Evolutionary conservation across 116 monocot species (phyloP).

Genomic region (Papilionanthe hybrid): DNA sequence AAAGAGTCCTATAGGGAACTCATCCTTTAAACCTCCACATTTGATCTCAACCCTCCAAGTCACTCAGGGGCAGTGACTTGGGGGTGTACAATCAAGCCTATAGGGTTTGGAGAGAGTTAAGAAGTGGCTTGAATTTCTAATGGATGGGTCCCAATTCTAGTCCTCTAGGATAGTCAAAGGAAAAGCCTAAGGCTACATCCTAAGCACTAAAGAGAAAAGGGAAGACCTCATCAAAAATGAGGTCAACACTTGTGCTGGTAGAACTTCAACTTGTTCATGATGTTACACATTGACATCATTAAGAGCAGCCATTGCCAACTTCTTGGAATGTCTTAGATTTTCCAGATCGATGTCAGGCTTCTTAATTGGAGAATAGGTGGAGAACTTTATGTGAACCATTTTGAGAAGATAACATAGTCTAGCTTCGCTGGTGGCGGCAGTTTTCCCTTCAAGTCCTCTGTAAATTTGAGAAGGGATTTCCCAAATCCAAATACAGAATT

Average conservation of each 20-base stretch:
- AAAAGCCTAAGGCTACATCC: too few relatives aligned
- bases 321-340: conserved; percentile 31
- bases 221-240: too few relatives aligned
- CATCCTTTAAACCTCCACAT: too few relatives aligned
- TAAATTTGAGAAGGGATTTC: conserved; percentile 84
- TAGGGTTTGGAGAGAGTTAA: too few relatives aligned
- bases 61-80: too few relatives aligned
- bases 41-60: too few relatives aligned
- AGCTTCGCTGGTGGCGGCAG: conserved; percentile 16
- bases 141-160: too few relatives aligned
- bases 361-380: conserved; percentile 6
- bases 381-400: conserved; percentile 17
- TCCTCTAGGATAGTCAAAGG: too few relatives aligned
- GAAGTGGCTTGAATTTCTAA: too few relatives aligned
- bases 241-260: conserved; percentile 8
- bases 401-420: conserved; percentile 19
- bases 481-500: conserved; percentile 36
- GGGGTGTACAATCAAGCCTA: too few relatives aligned
- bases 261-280: conserved; percentile 17
- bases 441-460: conserved; percentile 95
- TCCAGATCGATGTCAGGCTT: conserved; percentile 19
- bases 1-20: too few relatives aligned
- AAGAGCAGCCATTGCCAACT: conserved; percentile 43
- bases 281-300: conserved; percentile 16
- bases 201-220: too few relatives aligned